Evolutionary conservation across 345 rosid species (phyloP).

Genomic region (Eutrema yunnanense): DNA sequence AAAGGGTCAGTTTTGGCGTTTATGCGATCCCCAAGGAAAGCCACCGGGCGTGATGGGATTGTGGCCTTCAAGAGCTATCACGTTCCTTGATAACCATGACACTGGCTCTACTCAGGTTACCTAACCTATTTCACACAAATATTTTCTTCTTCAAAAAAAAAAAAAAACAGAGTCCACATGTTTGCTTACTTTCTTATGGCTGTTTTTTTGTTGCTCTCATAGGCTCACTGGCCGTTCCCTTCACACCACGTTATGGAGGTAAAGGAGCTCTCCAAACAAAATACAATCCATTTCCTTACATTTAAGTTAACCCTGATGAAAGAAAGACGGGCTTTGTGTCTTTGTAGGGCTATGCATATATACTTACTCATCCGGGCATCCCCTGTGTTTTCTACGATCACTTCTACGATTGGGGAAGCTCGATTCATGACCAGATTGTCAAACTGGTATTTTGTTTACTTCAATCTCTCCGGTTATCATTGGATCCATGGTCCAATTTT

Average conservation of each 20-base stretch:
- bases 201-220: conserved; percentile 18
- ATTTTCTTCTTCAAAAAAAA: background rate
- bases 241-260: conserved; percentile 81
- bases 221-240: conserved; percentile 93
- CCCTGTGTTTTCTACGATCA: conserved; percentile 86
- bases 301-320: background rate
- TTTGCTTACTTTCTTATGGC: background rate
- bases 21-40: conserved; percentile 76
- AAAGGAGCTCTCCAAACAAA: background rate
- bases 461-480: background rate
- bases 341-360: conserved; percentile 77
- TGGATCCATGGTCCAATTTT: background rate
- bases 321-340: background rate
- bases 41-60: conserved; percentile 91
- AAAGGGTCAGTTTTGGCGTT: conserved; percentile 79
- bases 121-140: background rate
- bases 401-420: conserved; percentile 67
- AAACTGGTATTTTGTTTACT: conserved; percentile 44
- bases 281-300: background rate
- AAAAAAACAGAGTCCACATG: background rate
- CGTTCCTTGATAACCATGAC: conserved; percentile 88
- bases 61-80: conserved; percentile 96
- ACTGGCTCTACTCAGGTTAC: conserved; percentile 90
- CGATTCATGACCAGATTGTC: conserved; percentile 65
- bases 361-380: conserved; percentile 91